Percentiles rank a stretch among this genome's conserved stretches.
phyloP scores from a whole-genome alignment of 306 rosid genomes.

The Urtica urens region DNA sequence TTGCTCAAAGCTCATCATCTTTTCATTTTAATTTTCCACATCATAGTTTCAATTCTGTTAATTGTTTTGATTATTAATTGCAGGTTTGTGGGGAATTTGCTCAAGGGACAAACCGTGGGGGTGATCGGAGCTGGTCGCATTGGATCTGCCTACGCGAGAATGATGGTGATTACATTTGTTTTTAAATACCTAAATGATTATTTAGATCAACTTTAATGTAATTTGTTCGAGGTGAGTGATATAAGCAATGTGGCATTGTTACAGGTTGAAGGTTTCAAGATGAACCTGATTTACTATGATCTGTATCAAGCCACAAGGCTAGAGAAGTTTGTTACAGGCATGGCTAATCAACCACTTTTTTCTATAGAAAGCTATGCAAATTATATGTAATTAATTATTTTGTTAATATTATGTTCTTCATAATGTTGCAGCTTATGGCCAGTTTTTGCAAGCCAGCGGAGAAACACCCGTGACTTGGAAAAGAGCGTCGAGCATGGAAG shows the following conservation, averaged over 20 bases:
- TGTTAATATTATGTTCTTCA: conserved; percentile 6
- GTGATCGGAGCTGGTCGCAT: conserved; percentile 99
- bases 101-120: conserved; percentile 96
- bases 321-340: conserved; percentile 95
- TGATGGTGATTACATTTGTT: conserved; percentile 95
- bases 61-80: conserved; percentile 11
- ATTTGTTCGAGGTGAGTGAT: conserved; percentile 6
- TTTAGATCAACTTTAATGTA: not conserved
- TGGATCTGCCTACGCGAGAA: conserved; percentile 97
- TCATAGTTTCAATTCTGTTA: not conserved
- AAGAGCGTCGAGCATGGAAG: conserved; percentile 85
- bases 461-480: conserved; percentile 90
- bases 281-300: conserved; percentile 93
- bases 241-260: too few relatives aligned
- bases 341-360: conserved; percentile 15
- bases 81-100: conserved; percentile 93
- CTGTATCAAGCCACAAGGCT: conserved; percentile 88
- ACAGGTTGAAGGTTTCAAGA: conserved; percentile 99
- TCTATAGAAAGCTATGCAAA: too few relatives aligned
- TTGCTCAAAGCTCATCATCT: conserved; percentile 20
- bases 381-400: not conserved
- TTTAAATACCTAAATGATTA: too few relatives aligned
- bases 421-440: conserved; percentile 62
- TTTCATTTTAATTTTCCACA: too few relatives aligned
- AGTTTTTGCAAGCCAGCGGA: conserved; percentile 77